Base-by-base conservation (phyloP, 805 yeast species). In the Saturnispora hagleri region DNA sequence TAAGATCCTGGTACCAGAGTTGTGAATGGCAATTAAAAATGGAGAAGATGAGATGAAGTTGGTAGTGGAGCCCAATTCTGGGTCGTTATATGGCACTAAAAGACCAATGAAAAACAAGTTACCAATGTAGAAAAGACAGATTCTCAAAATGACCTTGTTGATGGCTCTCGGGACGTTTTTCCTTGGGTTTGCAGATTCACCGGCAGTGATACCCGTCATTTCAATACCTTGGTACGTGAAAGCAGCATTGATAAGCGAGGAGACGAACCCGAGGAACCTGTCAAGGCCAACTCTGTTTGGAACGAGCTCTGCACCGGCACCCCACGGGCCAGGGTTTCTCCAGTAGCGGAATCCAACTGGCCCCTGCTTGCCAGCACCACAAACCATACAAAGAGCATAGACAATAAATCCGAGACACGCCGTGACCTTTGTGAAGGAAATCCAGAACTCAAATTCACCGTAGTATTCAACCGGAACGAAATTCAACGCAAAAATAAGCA, bases 201-300 rank as follows among this genome's bases (percentile, higher is more conserved):
- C 88, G 40, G 86, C 85, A 5, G 86, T 73, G 52, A 84, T 73
- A 66, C 89, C 89, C 27, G 82, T 79, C 62, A 82, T 72, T 65
- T 84, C 91, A 47, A 84, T 80, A 65, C 90, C 89, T 69, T 83
- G 89, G 66, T 76, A 84, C 27, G 90, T 84, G 72, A 84, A 84
- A 17, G 86, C 84, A 38, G 89, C 86, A 51, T 77, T 77, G 55
- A 84, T 74, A 61, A 84, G 72, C 4, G 88, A 82, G 15, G 81
- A 72, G 48, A 82, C 75, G 82, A 85, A 82, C 47, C 87, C 87
- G 47, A 82, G 68, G 61, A 83, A 81, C 61, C 81, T 72, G 50
- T 73, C 85, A 48, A 82, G 78, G 54, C 22, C 40, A 34, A 73
- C 69, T 6, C 58, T 60, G 60, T 77, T 70, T 18, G 62, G 55